Conservation (phyloP, 768 basidiomycete species). For the Dioszegia crocea region DNA sequence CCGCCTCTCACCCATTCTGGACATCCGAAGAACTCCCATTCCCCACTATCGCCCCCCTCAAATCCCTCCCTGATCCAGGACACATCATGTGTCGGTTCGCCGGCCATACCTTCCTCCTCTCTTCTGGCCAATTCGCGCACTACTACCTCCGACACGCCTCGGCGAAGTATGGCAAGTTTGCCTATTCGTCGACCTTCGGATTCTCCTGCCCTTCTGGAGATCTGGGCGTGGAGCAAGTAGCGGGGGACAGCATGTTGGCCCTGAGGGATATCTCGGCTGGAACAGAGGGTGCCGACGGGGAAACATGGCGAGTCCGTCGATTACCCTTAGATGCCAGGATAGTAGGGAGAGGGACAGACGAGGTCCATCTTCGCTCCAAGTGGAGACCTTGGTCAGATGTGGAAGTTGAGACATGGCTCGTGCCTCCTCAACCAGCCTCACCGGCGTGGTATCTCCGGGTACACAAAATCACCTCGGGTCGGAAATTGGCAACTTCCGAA, state of each 20-base stretch:
- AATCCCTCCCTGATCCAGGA: slow-evolving; percentile 60
- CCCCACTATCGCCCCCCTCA: slow-evolving; percentile 57
- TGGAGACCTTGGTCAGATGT: slow-evolving; percentile 75
- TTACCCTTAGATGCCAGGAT: slow-evolving; percentile 59
- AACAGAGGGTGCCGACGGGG: slow-evolving; percentile 54
- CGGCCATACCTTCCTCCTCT: slow-evolving; percentile 67
- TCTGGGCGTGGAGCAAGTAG: slow-evolving; percentile 66
- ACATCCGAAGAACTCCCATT: slow-evolving; percentile 62
- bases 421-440: slow-evolving; percentile 60
- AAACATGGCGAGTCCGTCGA: slow-evolving; percentile 67
- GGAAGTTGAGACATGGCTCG: slow-evolving; percentile 68
- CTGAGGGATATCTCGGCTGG: slow-evolving; percentile 59
- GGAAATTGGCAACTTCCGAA: slow-evolving; percentile 61
- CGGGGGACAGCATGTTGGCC: slow-evolving; percentile 67
- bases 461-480: slow-evolving; percentile 57
- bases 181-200: slow-evolving; percentile 72
- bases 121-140: slow-evolving; percentile 72
- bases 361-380: slow-evolving; percentile 60
- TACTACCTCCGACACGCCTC: slow-evolving; percentile 74
- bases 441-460: slow-evolving; percentile 68
- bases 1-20: slow-evolving; percentile 71
- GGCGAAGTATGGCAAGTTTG: slow-evolving; percentile 73
- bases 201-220: slow-evolving; percentile 69
- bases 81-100: slow-evolving; percentile 61
- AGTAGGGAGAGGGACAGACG: slow-evolving; percentile 50